Conservation (phyloP, 108 stramenopile species). For the Cyclostephanos tholiformis region DNA sequence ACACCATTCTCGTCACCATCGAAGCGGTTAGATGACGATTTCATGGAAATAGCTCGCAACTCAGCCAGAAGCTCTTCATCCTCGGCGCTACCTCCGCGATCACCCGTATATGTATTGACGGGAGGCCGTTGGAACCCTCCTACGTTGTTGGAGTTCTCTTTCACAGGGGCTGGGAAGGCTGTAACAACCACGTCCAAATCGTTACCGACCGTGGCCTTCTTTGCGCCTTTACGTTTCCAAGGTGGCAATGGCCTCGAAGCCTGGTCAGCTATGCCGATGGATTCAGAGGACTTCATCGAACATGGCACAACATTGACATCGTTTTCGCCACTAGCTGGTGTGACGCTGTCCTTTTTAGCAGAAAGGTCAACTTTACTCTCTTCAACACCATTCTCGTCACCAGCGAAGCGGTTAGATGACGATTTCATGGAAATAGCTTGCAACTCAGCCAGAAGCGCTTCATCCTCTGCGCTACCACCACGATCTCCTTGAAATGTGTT, state of each 20-base stretch:
- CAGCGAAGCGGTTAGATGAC: constrained; percentile 50
- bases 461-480: constrained; percentile 82
- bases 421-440: constrained; percentile 66
- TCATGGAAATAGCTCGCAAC: constrained; percentile 65
- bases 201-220: constrained; percentile 1
- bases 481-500: constrained; percentile 43
- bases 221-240: constrained; percentile 17
- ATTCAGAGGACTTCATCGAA: not conserved
- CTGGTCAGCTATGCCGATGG: not conserved
- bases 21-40: constrained; percentile 54
- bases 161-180: not conserved
- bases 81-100: constrained; percentile 79
- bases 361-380: not conserved
- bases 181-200: not conserved
- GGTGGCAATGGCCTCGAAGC: not conserved
- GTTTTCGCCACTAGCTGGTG: not conserved
- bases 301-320: not conserved
- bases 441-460: constrained; percentile 66
- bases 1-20: constrained; percentile 4
- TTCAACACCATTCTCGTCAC: constrained; percentile 1
- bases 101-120: constrained; percentile 65
- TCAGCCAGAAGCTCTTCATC: constrained; percentile 76
- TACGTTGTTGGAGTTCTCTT: not conserved
- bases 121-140: constrained; percentile 39
- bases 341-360: not conserved